phyloP scores from a whole-genome alignment of 2,329 filamentous ascomycete genomes.

The Aspergillus carbonarius region DNA sequence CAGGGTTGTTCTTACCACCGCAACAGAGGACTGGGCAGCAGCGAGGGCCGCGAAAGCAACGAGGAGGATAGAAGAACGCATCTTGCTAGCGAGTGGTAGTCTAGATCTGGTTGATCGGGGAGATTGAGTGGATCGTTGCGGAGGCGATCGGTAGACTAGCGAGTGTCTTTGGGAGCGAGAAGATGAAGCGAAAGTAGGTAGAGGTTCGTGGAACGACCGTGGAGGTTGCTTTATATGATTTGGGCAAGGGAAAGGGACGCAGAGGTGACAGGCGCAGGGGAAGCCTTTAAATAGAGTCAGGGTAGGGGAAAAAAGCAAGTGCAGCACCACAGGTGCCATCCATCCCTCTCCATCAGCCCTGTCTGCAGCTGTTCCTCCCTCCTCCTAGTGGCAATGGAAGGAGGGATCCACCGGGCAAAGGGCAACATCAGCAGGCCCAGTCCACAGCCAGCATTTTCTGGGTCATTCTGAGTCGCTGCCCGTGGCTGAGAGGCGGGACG shows the following conservation, averaged over 20 bases:
- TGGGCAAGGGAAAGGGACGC: conserved; percentile 9
- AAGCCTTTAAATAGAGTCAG: conserved; percentile 19
- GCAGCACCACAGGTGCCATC: neutral
- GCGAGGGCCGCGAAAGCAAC: conserved; percentile 46
- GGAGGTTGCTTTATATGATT: conserved; percentile 18
- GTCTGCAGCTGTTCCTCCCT: conserved; percentile 11
- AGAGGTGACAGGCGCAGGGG: conserved; percentile 18
- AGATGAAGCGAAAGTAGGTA: conserved; percentile 4
- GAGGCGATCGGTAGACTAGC: conserved; percentile 9
- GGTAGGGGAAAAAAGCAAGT: conserved; percentile 11
- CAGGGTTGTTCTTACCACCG: conserved; percentile 20
- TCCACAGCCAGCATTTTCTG: conserved; percentile 4
- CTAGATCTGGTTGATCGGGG: conserved; percentile 14
- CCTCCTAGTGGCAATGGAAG: conserved; percentile 7
- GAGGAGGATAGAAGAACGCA: conserved; percentile 49
- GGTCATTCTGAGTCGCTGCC: neutral
- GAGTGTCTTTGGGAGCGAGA: conserved; percentile 5
- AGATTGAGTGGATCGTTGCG: neutral
- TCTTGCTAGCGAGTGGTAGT: conserved; percentile 31
- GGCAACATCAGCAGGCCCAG: neutral
- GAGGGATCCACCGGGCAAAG: conserved; percentile 7
- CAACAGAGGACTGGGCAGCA: conserved; percentile 35
- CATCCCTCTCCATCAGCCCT: conserved; percentile 14
- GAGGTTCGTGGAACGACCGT: conserved; percentile 9
- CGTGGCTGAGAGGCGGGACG: conserved; percentile 2